Base-by-base conservation (phyloP, 176 grass and related monocot species). In the Carex myosuroides region DNA sequence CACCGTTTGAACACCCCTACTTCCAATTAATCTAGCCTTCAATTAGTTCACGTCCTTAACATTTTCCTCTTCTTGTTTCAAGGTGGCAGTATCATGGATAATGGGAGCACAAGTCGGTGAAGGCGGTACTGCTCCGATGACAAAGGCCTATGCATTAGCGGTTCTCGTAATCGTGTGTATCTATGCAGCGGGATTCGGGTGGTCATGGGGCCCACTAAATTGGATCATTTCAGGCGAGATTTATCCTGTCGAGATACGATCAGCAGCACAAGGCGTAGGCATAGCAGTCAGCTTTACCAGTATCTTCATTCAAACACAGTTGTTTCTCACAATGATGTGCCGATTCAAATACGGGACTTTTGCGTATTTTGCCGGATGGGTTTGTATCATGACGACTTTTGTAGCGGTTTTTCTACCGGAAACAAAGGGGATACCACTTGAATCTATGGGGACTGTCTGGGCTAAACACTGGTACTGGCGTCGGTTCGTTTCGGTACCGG, bases 311-410 rank as follows among this genome's bases (percentile, higher is more conserved):
- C 90, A 94, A 85, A 89, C 90, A 84, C 92, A 97, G 81, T 55
- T 85, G 44, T 97, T 94, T 85, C 90, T 97, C n/a, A 18, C 92
- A 77, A 94, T 94, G 92, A 84, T 97, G 72, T 97, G 94, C 87
- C 20, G 60, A 57, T 90, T 97, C 85, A 97, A 94, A 81, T 87
- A 81, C 20, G 92, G 63, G 46, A 88, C 84, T 21, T 97, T 97
- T 60, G 85, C 87, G 1, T 97, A 79, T 89, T 97, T 87, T 80
- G 94, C 90, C 0, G 89, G 71, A 30, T 97, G 94, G 89, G 87
- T 92, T 56, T 76, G 29, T 13, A 61, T 97, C 55, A 94, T 97
- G 92, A 97, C 92, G 13, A 72, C 62, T 24, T 94, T 97, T 87
- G 83, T 97, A 18, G 85, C 84, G 12, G 5, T 84, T 0, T 94